Base-by-base conservation (phyloP, 768 basidiomycete genomes). In the Amanita pallidorosea region DNA sequence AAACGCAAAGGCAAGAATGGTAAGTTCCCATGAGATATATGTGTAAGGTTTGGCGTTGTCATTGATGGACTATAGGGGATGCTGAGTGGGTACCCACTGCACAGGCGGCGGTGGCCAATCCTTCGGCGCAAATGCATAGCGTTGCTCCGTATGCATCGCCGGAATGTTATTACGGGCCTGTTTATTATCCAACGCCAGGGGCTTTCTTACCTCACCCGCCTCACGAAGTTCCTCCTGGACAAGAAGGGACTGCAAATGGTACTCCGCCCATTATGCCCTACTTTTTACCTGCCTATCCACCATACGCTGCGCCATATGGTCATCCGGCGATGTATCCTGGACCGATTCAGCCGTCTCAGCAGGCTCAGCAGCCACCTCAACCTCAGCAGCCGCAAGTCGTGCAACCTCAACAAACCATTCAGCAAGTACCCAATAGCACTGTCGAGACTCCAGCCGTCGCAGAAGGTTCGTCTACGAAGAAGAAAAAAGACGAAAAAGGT, bases 1-100 rank as follows among this genome's bases (percentile, higher is more conserved):
- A 88, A 88, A 70, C 72, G 76, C 53, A 76, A 76, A 59, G 66
- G 67, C 53, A 75, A 75, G 52, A 60, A 60, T 11, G 64, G 57
- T 13, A 56, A 51, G 53, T 18, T 27, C 46, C 11, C 52, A 51
- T 45, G 48, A 44, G 59, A 61, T 61, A 49, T 42, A 22, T 42
- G 2, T 31, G 31, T 52, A 41, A 42, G 22, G n/a, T 22, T 9
- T 43, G 29, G 47, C 18, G 5, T 47, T 29, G 20, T 29, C 45
- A 29, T 5, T 20, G 48, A 48, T 50, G 29, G 44, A 25, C 25
- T 47, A 35, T 34, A 37, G 50, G 54, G 17, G 60, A 56, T 53
- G 57, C 55, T 6, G 67, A 70, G 56, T 69, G 65, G 66, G 51
- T 61, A 7, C 45, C 61, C 18, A 59, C 58, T 12, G 50, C 55